Percentiles rank a stretch among this genome's conserved stretches.
Conservation (phyloP, 306 rosid genomes). For the Cucurbita ficifolia region DNA sequence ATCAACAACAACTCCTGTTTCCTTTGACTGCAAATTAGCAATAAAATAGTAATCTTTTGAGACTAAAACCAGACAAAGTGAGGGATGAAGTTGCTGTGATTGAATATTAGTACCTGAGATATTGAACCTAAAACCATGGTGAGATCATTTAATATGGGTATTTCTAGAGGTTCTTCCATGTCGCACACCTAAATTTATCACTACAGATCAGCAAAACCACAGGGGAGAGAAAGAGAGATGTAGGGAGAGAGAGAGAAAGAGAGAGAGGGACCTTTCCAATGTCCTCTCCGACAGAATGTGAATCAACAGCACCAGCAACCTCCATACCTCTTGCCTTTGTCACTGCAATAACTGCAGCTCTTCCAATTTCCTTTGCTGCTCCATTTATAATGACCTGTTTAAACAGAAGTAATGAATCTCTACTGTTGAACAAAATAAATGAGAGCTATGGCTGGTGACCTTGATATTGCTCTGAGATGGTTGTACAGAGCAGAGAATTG, state of each 20-base stretch:
- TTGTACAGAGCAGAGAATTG: constrained; percentile 42
- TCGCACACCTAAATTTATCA: constrained; percentile 41
- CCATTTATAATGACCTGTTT: constrained; percentile 67
- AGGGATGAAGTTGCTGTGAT: neutral
- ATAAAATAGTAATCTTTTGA: neutral
- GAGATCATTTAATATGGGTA: constrained; percentile 73
- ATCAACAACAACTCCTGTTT: constrained; percentile 65
- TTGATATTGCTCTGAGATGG: constrained; percentile 53
- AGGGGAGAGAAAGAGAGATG: neutral
- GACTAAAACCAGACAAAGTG: neutral
- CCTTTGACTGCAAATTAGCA: constrained; percentile 44
- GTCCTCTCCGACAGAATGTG: constrained; percentile 36
- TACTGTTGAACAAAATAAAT: neutral
- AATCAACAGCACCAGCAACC: constrained; percentile 45
- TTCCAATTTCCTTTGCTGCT: constrained; percentile 91
- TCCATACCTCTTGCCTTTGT: constrained; percentile 59
- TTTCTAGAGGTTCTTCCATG: constrained; percentile 80
- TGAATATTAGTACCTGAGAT: constrained; percentile 47
- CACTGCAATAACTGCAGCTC: constrained; percentile 76
- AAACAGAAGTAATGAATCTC: neutral
- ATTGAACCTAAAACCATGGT: constrained; percentile 90
- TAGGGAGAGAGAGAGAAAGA: neutral
- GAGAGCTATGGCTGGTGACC: constrained; percentile 20
- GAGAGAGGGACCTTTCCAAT: constrained; percentile 27
- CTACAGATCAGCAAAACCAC: neutral